Percentiles rank a stretch among this genome's conserved stretches.
phyloP scores from a whole-genome alignment of 2,329 filamentous ascomycete genomes.

The Chrysoporthe cubensis region DNA sequence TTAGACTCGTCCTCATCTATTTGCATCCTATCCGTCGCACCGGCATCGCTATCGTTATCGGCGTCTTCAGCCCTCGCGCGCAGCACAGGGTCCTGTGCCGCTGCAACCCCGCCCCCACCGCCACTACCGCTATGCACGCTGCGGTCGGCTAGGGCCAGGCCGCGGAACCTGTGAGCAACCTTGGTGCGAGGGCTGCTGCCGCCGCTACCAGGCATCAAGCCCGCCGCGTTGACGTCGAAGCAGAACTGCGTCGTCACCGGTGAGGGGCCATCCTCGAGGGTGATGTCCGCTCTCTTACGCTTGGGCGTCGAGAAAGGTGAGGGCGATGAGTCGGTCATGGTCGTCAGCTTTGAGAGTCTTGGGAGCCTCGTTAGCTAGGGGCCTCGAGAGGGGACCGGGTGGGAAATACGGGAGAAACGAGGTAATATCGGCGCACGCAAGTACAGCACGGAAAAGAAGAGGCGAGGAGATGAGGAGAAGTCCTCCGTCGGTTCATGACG shows the following conservation, averaged over 20 bases:
- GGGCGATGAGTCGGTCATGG: constrained; percentile 23
- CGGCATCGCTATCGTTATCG: constrained; percentile 15
- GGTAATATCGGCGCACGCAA: neutral
- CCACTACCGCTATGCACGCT: constrained; percentile 32
- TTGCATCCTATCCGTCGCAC: constrained; percentile 13
- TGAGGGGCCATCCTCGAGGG: constrained; percentile 22
- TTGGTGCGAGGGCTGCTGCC: constrained; percentile 56
- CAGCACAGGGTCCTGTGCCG: neutral
- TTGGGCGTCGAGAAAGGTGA: constrained; percentile 37
- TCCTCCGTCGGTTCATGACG: neutral
- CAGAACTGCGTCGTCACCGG: constrained; percentile 43
- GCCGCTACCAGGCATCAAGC: constrained; percentile 46
- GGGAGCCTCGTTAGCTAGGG: neutral
- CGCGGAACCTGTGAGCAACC: constrained; percentile 57
- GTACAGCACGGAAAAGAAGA: neutral
- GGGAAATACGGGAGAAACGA: neutral
- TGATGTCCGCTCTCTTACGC: constrained; percentile 35
- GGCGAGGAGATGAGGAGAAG: neutral
- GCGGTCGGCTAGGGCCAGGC: constrained; percentile 46
- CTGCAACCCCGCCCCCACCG: constrained; percentile 51
- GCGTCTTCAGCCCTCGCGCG: neutral
- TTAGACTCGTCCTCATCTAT: constrained; percentile 30
- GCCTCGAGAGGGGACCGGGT: neutral
- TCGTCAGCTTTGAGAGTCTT: neutral
- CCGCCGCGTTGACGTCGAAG: constrained; percentile 44